Conservation (phyloP, 768 basidiomycete species). For the Pisolithus sp. region DNA sequence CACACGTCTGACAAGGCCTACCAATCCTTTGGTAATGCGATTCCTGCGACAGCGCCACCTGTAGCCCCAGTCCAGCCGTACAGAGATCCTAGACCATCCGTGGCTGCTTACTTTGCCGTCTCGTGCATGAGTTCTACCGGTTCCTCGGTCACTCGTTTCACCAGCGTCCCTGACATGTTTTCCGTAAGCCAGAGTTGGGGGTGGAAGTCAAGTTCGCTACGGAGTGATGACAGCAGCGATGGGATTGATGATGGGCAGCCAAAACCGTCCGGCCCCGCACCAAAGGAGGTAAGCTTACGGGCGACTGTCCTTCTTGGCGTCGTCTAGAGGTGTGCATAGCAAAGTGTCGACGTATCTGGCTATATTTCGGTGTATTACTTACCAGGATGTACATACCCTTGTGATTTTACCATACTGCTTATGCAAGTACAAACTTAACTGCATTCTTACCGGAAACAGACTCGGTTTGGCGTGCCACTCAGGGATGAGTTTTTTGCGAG, state of each 20-base stretch:
- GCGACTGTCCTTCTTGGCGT: slow-evolving; percentile 77
- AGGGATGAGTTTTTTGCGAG: too few relatives aligned
- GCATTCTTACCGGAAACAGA: too few relatives aligned
- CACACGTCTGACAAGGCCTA: slow-evolving; percentile 15
- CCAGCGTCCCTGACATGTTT: slow-evolving; percentile 82
- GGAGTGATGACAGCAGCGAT: slow-evolving; percentile 45
- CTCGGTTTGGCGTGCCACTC: too few relatives aligned
- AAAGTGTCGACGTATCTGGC: neutral
- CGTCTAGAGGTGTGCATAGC: slow-evolving; percentile 35
- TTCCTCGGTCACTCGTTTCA: slow-evolving; percentile 75
- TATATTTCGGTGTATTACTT: too few relatives aligned
- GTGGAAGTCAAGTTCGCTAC: slow-evolving; percentile 67
- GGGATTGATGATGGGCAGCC: slow-evolving; percentile 27
- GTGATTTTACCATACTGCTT: neutral
- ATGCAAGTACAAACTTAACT: neutral
- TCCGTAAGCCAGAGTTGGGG: slow-evolving; percentile 88
- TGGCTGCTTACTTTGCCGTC: slow-evolving; percentile 80
- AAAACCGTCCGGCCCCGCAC: slow-evolving; percentile 27
- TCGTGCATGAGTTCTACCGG: slow-evolving; percentile 78
- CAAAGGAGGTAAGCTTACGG: slow-evolving; percentile 55
- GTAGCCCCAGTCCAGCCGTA: slow-evolving; percentile 59
- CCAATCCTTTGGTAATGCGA: slow-evolving; percentile 15
- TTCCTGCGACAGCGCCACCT: slow-evolving; percentile 40
- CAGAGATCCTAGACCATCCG: slow-evolving; percentile 63
- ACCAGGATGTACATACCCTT: too few relatives aligned